Percentiles rank a stretch among this genome's conserved stretches.
phyloP scores from a whole-genome alignment of 2,329 filamentous ascomycete species.

The Arachnopeziza araneosa region DNA sequence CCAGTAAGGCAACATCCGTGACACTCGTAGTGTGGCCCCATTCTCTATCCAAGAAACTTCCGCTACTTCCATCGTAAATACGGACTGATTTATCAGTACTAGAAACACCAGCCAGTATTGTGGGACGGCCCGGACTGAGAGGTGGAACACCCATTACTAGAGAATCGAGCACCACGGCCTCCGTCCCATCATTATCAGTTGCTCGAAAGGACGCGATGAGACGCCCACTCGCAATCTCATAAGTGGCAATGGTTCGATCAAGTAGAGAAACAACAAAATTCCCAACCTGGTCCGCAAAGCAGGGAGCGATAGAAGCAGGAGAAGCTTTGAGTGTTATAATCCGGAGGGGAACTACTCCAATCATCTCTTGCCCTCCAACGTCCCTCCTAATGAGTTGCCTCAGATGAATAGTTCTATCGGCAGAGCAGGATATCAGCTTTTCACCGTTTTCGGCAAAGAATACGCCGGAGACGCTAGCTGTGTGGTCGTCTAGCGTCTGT shows the following conservation, averaged over 20 bases:
- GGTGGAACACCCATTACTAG: slow-evolving; percentile 59
- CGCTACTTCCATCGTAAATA: slow-evolving; percentile 75
- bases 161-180: slow-evolving; percentile 78
- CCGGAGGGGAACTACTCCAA: slow-evolving; percentile 72
- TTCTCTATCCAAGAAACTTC: slow-evolving; percentile 75
- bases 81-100: slow-evolving; percentile 94
- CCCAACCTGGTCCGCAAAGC: slow-evolving; percentile 48
- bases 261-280: slow-evolving; percentile 54
- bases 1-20: slow-evolving; percentile 72
- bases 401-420: slow-evolving; percentile 81
- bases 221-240: slow-evolving; percentile 62
- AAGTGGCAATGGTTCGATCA: slow-evolving; percentile 56
- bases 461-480: slow-evolving; percentile 75
- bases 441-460: slow-evolving; percentile 66
- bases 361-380: slow-evolving; percentile 48
- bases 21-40: slow-evolving; percentile 96
- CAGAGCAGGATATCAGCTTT: slow-evolving; percentile 74
- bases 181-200: slow-evolving; percentile 70
- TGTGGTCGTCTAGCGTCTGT: slow-evolving; percentile 89
- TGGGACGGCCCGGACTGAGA: slow-evolving; percentile 45
- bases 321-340: slow-evolving; percentile 81
- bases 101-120: slow-evolving; percentile 78
- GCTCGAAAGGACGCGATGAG: slow-evolving; percentile 73
- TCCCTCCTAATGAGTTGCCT: slow-evolving; percentile 71
- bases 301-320: slow-evolving; percentile 75